These are phyloP conservation scores for Trametes villosa DNA, from an alignment of 768 basidiomycete species.

Conservation along the genomic window DNA sequence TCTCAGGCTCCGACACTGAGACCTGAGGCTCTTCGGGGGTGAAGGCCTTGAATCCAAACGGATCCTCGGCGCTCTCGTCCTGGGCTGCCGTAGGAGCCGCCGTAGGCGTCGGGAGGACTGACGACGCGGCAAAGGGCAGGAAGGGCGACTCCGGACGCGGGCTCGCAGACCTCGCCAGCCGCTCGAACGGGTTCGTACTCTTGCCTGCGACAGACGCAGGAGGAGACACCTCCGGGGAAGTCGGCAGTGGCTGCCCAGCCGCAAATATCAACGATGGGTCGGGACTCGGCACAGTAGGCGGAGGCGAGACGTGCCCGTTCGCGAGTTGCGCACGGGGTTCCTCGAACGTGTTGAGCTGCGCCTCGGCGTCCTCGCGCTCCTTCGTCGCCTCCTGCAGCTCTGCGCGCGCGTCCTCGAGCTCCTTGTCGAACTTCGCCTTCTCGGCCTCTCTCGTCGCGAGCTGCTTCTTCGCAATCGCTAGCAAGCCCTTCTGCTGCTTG, in stretches of 20 bases:
- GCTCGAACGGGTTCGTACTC: constrained; percentile 93
- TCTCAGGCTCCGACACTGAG: constrained; percentile 15
- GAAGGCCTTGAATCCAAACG: constrained; percentile 53
- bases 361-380: constrained; percentile 62
- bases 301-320: constrained; percentile 28
- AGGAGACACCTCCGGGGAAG: constrained; percentile 46
- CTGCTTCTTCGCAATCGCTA: constrained; percentile 96
- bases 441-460: constrained; percentile 82
- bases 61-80: constrained; percentile 42
- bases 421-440: constrained; percentile 68
- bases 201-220: constrained; percentile 53
- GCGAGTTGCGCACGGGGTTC: constrained; percentile 20
- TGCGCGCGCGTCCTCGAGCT: constrained; percentile 65
- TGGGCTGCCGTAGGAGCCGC: constrained; percentile 33
- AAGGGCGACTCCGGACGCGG: constrained; percentile 67
- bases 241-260: constrained; percentile 58
- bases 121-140: constrained; percentile 48
- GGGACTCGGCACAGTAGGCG: constrained; percentile 27
- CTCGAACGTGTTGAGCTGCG: constrained; percentile 45
- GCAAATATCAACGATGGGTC: constrained; percentile 47
- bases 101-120: constrained; percentile 43
- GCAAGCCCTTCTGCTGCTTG: constrained; percentile 93
- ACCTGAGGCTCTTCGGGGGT: constrained; percentile 25
- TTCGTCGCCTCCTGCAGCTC: constrained; percentile 56
- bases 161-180: constrained; percentile 53